Evolutionary conservation across 768 basidiomycete species (phyloP), one percentile per base, ranked within the genome.

Genomic region (Rhizopogon salebrosus): DNA sequence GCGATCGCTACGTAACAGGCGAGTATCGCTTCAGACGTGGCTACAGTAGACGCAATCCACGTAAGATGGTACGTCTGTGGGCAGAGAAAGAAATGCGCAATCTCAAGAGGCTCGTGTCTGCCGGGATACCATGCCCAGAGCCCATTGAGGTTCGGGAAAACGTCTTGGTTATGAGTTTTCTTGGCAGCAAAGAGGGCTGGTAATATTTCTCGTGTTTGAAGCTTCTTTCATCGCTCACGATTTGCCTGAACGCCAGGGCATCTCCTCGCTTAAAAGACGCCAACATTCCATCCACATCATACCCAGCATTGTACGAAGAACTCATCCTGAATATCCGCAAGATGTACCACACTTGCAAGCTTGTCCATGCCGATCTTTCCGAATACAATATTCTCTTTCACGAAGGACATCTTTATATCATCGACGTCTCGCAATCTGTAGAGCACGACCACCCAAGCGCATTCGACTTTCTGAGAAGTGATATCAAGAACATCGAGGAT

Each of bases 61-160:
- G 97, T 24, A 99, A 99, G 72, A 98, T 99, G 95, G 95, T 99
- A 18, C 80, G 93, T 14, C 70, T 98, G 3, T 99, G 97, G 97
- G 97, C 97, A 2, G 97, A 99, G 70, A 99, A 99, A 72, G 97
- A 99, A 69, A 89, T 98, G 87, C 84, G 97, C 22, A 99, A 99
- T 66, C 72, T 99, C 56, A 87, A 88, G 64, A 80, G 97, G 29
- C 72, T 99, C 41, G 76, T 80, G 8, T 71, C 84, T n/a, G 91
- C 91, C 18, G 94, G 90, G 0, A 82, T 99, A 48, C 77, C 79
- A 41, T 91, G 89, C 55, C 97, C 97, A 1, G 87, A 90, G 41
- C 91, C 94, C 2, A 61, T 95, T 16, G 97, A 98, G 65, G 93
- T 97, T 8, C 80, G 94, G 52, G 94, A 98, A 68, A 99, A 99